These are phyloP conservation scores for Oryza meyeriana DNA, from an alignment of 176 grass and related monocot genomes.

Conservation along the genomic window DNA sequence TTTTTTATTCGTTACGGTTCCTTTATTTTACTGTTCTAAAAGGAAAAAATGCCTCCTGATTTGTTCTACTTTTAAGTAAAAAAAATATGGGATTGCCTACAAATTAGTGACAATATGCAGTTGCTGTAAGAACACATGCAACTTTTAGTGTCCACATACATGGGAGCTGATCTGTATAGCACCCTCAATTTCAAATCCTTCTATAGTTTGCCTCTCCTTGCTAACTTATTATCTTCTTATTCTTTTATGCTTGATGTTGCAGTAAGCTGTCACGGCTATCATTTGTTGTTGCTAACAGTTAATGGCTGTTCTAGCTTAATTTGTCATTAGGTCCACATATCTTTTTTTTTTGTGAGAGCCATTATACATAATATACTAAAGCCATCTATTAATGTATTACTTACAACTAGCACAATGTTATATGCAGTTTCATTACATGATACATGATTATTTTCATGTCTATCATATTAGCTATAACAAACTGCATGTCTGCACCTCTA, in stretches of 20 bases:
- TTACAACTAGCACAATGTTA: neutral
- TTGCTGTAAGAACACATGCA: neutral
- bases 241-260: neutral
- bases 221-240: constrained; percentile 3
- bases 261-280: neutral
- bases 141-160: neutral
- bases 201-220: neutral
- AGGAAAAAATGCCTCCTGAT: neutral
- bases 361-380: neutral
- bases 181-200: neutral
- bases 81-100: neutral
- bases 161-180: neutral
- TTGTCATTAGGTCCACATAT: neutral
- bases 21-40: neutral
- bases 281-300: constrained; percentile 1
- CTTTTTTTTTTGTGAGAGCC: neutral
- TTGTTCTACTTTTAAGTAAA: neutral
- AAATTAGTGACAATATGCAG: neutral
- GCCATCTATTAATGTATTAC: constrained; percentile 27
- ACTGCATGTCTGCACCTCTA: neutral
- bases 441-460: neutral
- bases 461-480: neutral
- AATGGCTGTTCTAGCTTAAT: constrained; percentile 11
- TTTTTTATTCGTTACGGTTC: neutral
- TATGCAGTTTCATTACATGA: constrained; percentile 7